Evolutionary conservation across 169 alveolate species (phyloP), one percentile per base, ranked within the genome.

Genomic region (Plasmodium gaboni): DNA sequence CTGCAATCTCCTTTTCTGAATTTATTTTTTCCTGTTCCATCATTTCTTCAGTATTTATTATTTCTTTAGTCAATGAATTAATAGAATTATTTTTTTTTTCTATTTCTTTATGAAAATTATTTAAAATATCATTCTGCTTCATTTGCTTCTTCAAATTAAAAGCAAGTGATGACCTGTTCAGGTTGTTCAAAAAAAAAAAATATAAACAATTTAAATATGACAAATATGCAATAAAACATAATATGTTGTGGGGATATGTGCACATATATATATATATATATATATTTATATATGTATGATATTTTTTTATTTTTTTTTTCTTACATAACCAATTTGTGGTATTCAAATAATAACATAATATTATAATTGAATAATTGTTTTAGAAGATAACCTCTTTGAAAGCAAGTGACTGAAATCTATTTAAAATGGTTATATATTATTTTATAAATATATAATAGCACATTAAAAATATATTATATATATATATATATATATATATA

Each of bases 91-190:
- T 83, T 83, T 83, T 68, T 10, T 12, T 13, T 26, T 83, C 74
- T 6, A 83, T 83, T 83, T 83, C 71, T 12, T 60, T 42, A n/a
- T 13, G 15, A 10, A 68, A 42, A 32, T 68, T 61, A 46, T 26
- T 69, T 24, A 83, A 57, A 10, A 55, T 69, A 28, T 69, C 42
- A 12, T 44, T 59, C 28, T 73, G 71, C 12, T 59, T 69, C 44
- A 63, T 55, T 83, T 83, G 86, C 13, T 83, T 83, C 72, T 83
- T 83, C 32, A 83, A 19, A 46, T 83, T 83, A 13, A 83, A 83
- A 24, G 65, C 17, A 46, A 83, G 38, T 9, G 91, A 83, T 38
- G 91, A 83, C 32, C 91, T 83, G 48, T 26, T 6, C 64, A 71
- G 28, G 22, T 15, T 48, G n/a, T 8, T n/a, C 15, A 19, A 17